phyloP scores from a whole-genome alignment of 768 basidiomycete species.

The Myochromella boudieri region DNA sequence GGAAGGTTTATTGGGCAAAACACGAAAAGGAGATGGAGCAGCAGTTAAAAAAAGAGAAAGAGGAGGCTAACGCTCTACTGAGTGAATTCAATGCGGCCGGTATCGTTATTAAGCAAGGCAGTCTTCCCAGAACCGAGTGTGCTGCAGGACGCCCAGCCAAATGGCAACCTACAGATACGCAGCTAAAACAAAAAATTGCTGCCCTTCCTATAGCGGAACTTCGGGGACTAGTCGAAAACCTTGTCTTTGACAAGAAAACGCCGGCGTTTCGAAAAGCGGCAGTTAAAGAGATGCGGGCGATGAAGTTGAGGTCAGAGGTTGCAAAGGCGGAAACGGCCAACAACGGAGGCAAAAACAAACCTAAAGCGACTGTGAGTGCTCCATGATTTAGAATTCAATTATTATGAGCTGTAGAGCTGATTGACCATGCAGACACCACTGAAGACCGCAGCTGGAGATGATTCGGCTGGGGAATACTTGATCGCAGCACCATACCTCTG shows the following conservation, averaged over 20 bases:
- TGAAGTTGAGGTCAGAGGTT: not conserved
- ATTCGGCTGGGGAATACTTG: slow-evolving; percentile 8
- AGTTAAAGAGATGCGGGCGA: slow-evolving; percentile 5
- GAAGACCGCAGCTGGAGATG: too few relatives aligned
- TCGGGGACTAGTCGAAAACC: slow-evolving; percentile 9
- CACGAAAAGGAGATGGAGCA: not conserved
- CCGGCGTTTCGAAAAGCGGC: slow-evolving; percentile 3
- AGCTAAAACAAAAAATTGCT: slow-evolving; percentile 10
- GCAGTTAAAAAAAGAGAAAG: slow-evolving; percentile 5
- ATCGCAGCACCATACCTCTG: slow-evolving; percentile 22
- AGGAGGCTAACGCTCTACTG: slow-evolving; percentile 13
- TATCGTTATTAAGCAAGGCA: slow-evolving; percentile 1
- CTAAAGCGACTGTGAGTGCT: too few relatives aligned
- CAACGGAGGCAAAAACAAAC: not conserved
- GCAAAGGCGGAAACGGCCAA: not conserved
- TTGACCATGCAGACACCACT: too few relatives aligned
- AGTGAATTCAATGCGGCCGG: slow-evolving; percentile 12
- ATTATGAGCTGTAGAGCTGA: too few relatives aligned
- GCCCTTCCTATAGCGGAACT: slow-evolving; percentile 6
- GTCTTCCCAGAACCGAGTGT: not conserved
- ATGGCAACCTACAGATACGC: not conserved
- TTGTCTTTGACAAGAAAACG: slow-evolving; percentile 6
- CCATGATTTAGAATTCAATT: too few relatives aligned
- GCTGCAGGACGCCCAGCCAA: not conserved
- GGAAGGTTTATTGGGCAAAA: not conserved